A percentile compares a stretch with the other conserved stretches of the same genome.
phyloP scores from a whole-genome alignment of 2,329 filamentous ascomycete genomes.

The Alternaria novae-zelandiae region DNA sequence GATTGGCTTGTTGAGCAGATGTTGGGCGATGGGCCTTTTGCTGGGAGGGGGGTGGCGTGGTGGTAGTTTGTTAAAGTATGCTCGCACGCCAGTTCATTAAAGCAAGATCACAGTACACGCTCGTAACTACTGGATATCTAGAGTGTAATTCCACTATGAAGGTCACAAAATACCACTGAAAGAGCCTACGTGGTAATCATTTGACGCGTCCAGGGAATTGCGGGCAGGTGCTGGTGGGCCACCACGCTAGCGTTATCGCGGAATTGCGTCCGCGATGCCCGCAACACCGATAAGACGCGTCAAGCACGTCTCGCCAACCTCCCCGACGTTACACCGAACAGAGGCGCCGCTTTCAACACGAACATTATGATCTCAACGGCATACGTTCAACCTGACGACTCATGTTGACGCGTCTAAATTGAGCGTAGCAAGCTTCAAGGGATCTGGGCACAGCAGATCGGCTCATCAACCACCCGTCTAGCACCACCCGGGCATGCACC shows the following conservation, averaged over 20 bases:
- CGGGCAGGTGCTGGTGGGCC: not conserved
- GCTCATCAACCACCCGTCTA: not conserved
- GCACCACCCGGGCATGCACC: not conserved
- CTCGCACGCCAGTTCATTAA: not conserved
- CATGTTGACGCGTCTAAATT: not conserved
- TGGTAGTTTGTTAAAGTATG: not conserved
- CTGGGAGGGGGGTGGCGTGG: not conserved
- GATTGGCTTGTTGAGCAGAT: not conserved
- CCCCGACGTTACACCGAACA: not conserved
- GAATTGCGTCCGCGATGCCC: not conserved
- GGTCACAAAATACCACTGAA: fast-evolving
- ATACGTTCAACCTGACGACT: not conserved
- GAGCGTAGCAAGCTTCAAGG: not conserved
- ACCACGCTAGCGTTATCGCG: not conserved
- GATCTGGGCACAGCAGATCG: not conserved
- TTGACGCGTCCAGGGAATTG: not conserved
- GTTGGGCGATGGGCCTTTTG: not conserved
- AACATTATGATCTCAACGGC: not conserved
- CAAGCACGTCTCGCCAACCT: not conserved
- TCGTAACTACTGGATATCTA: too few relatives aligned
- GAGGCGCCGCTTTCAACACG: not conserved
- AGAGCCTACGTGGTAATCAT: not conserved
- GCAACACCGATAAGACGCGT: not conserved
- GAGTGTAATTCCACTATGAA: not conserved
- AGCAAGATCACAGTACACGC: too few relatives aligned